Percentiles rank a stretch among this genome's conserved stretches.
phyloP scores from a whole-genome alignment of 805 yeast genomes.

The Hanseniaspora taiwanica region DNA sequence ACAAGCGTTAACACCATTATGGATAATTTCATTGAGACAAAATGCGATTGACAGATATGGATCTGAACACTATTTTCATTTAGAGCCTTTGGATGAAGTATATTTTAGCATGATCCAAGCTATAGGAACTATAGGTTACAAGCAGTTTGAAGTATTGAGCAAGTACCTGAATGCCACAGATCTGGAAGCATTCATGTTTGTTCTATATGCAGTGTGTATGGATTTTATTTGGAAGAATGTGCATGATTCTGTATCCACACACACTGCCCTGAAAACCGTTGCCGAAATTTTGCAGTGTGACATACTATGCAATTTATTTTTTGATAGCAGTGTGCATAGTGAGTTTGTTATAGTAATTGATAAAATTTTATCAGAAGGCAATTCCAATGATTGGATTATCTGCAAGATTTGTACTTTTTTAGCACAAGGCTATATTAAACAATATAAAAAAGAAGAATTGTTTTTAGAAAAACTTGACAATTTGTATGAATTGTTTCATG shows the following conservation, averaged over 20 bases:
- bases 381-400: conserved; percentile 33
- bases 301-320: conserved; percentile 44
- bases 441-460: conserved; percentile 25
- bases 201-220: conserved; percentile 71
- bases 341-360: conserved; percentile 71
- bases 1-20: conserved; percentile 51
- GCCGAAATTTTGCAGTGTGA: conserved; percentile 42
- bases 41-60: conserved; percentile 44
- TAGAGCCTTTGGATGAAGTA: conserved; percentile 28
- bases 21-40: conserved; percentile 69
- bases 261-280: conserved; percentile 36
- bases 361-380: conserved; percentile 46
- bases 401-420: conserved; percentile 47
- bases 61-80: background rate
- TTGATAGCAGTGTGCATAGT: conserved; percentile 52
- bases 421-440: conserved; percentile 15
- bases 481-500: conserved; percentile 65
- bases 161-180: conserved; percentile 39
- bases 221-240: conserved; percentile 45
- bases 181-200: conserved; percentile 54
- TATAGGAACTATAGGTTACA: conserved; percentile 48
- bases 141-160: conserved; percentile 31
- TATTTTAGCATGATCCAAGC: conserved; percentile 77
- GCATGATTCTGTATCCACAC: conserved; percentile 16
- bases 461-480: conserved; percentile 55